A percentile compares a stretch with the other conserved stretches of the same genome.
Evolutionary conservation across 768 basidiomycete genomes (phyloP).

Genomic region (Mrakia gelida): DNA sequence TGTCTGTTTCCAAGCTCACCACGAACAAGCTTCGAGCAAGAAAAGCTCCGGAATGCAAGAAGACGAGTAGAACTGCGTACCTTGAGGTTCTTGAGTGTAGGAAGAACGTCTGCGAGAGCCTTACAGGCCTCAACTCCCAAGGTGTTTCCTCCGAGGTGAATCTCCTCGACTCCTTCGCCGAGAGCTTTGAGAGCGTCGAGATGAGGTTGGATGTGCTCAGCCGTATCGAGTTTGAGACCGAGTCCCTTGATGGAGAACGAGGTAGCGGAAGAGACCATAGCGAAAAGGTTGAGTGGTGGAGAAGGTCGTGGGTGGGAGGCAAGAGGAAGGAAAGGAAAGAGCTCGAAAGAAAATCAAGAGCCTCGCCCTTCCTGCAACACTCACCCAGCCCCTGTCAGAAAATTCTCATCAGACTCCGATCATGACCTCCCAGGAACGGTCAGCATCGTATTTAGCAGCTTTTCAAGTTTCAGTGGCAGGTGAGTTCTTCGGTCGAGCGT

Average conservation of each 20-base stretch:
- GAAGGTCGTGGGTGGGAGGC: not conserved
- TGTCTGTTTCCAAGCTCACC: not conserved
- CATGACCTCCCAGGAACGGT: conserved; percentile 6
- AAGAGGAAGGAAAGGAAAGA: not conserved
- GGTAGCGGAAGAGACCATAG: not conserved
- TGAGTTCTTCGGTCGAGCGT: not conserved
- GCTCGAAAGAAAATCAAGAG: not conserved
- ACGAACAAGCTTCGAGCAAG: not conserved
- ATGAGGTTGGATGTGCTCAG: conserved; percentile 69
- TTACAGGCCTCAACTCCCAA: conserved; percentile 84
- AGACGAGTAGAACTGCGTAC: conserved; percentile 49
- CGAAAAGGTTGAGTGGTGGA: not conserved
- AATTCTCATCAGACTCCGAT: not conserved
- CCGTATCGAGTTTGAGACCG: conserved; percentile 74
- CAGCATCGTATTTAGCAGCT: not conserved
- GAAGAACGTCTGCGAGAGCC: conserved; percentile 74
- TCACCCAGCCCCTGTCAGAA: too few species aligned
- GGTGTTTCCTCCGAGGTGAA: conserved; percentile 91
- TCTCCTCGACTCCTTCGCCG: conserved; percentile 63
- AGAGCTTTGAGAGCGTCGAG: conserved; percentile 50
- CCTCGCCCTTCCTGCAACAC: not conserved
- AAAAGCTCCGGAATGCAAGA: not conserved
- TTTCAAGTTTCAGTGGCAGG: not conserved
- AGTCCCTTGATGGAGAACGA: conserved; percentile 57
- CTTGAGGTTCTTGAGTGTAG: conserved; percentile 63